phyloP scores from a whole-genome alignment of 2,329 filamentous ascomycete genomes.

The Phaeosphaeriaceae sp. region DNA sequence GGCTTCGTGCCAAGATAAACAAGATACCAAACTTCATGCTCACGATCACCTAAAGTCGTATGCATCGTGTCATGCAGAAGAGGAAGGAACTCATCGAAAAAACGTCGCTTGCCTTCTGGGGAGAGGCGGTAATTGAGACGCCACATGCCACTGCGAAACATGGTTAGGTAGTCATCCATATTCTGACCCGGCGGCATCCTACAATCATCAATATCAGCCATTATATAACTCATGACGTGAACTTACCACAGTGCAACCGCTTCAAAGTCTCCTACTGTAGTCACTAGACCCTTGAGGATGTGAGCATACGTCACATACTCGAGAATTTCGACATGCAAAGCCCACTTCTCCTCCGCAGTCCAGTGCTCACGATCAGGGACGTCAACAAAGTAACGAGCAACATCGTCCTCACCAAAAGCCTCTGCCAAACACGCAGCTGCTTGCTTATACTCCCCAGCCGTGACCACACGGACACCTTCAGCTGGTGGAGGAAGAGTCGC shows the following conservation, averaged over 20 bases:
- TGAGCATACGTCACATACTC: conserved; percentile 79
- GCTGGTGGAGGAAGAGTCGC: conserved; percentile 29
- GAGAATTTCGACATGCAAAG: conserved; percentile 77
- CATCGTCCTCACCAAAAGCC: conserved; percentile 77
- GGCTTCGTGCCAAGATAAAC: conserved; percentile 82
- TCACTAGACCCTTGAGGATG: conserved; percentile 74
- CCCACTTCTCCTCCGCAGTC: conserved; percentile 73
- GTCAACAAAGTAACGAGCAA: conserved; percentile 76
- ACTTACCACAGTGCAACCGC: conserved; percentile 79
- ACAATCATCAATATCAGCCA: conserved; percentile 9
- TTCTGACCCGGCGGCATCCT: conserved; percentile 79
- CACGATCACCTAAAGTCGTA: conserved; percentile 69
- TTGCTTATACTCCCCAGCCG: conserved; percentile 71
- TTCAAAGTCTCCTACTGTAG: conserved; percentile 78
- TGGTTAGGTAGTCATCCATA: conserved; percentile 75
- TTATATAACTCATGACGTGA: background rate
- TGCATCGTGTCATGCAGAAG: conserved; percentile 75
- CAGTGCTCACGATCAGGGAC: conserved; percentile 69
- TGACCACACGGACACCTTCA: conserved; percentile 67
- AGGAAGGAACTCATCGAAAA: conserved; percentile 78
- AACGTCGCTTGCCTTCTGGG: conserved; percentile 72
- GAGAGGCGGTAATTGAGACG: conserved; percentile 76
- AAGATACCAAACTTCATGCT: conserved; percentile 77
- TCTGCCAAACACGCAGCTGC: conserved; percentile 76
- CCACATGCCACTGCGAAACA: conserved; percentile 78